Evolutionary conservation across 441 rosid genomes (phyloP), one percentile per base, ranked within the genome.

Genomic region (Lepidium campestre): DNA sequence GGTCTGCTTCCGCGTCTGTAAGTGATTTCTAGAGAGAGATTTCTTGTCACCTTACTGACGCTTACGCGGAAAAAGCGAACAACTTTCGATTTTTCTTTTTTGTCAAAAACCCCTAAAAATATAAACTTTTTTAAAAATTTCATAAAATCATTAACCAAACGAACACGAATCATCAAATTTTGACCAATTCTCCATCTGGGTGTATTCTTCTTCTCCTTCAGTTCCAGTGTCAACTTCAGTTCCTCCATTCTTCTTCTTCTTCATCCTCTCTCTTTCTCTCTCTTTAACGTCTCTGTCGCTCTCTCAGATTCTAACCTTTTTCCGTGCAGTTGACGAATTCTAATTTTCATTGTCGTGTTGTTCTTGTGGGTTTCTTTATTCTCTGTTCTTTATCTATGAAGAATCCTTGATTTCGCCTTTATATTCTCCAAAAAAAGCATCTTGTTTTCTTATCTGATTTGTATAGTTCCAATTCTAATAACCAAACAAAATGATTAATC

Each of bases 351-450:
- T 64, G 54, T 35, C 9, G 18, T 6, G 10, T 74, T 64, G 27
- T 70, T 22, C 41, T 41, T 45, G 49, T 75, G 86, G 77, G 79
- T 81, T 80, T 59, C 60, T 85, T 81, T 76, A 71, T 80, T 78
- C 75, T 69, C 48, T 82, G 70, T 55, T 65, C 63, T 72, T 56
- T 62, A 45, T 65, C 69, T 64, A 52, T 48, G 47, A 55, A 0
- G 77, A 71, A 74, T 53, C 68, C 52, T 73, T 77, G 41, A 69
- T 75, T 71, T 15, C 20, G 6, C 20, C 36, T 49, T 45, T 12
- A 7, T 48, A 44, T 45, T 40, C 47, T 12, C 47, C 57, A 23
- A 7, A 14, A 67, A 58, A 40, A 20, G 50, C 67, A 57, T 64
- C 49, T 55, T 68, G 36, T 14, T 62, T 47, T 54, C 20, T 35